Evolutionary conservation across 2,329 filamentous ascomycete species (phyloP).

Genomic region (Aspergillus sp.): DNA sequence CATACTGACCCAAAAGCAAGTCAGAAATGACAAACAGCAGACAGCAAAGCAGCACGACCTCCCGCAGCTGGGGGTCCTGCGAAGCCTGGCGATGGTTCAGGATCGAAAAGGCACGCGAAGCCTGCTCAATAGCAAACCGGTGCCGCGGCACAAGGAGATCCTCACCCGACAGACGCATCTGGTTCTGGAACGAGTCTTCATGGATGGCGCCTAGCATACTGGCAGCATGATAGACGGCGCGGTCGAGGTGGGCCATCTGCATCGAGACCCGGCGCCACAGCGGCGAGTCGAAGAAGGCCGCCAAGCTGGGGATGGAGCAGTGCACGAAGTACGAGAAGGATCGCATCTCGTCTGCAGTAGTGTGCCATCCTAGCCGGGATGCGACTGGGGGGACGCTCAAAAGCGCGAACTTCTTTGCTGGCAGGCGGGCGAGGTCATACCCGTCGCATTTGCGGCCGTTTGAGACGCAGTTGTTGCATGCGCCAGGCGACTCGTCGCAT

Average conservation of each 20-base stretch:
- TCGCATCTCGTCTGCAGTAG: conserved; percentile 18
- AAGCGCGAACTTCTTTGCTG: not conserved
- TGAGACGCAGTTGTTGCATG: conserved; percentile 34
- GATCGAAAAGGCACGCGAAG: not conserved
- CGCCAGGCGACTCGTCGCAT: conserved; percentile 34
- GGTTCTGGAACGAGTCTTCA: not conserved
- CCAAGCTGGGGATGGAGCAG: conserved; percentile 16
- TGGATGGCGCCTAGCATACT: conserved; percentile 9
- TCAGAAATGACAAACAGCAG: conserved; percentile 10
- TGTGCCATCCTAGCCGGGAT: not conserved
- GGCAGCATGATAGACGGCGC: conserved; percentile 8
- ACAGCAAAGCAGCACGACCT: conserved; percentile 10
- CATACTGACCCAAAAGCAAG: conserved; percentile 2
- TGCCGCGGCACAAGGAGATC: conserved; percentile 1
- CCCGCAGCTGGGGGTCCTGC: conserved; percentile 6
- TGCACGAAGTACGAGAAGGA: conserved; percentile 20
- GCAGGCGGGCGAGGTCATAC: conserved; percentile 25
- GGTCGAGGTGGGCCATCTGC: conserved; percentile 7
- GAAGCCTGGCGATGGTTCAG: conserved; percentile 4
- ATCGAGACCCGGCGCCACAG: conserved; percentile 11
- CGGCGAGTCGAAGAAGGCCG: conserved; percentile 13
- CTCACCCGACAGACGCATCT: not conserved
- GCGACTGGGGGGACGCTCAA: not conserved
- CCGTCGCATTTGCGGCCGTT: conserved; percentile 39
- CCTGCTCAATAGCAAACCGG: conserved; percentile 11